phyloP scores from a whole-genome alignment of 1,139 yeast species.

The Hyphopichia buzzinii region DNA sequence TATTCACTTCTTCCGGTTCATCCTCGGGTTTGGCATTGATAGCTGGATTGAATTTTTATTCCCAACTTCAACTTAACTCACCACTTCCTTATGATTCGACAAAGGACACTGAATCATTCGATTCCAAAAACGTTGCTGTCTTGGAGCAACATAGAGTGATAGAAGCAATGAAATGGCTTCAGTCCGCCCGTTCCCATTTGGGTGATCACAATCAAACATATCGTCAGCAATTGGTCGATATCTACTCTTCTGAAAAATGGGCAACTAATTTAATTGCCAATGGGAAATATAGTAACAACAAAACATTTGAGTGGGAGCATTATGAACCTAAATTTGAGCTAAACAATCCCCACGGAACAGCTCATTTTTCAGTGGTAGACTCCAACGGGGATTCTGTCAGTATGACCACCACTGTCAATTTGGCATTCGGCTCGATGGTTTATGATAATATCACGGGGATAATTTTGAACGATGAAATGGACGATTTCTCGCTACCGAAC shows the following conservation, averaged over 20 bases:
- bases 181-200: constrained; percentile 74
- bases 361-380: constrained; percentile 81
- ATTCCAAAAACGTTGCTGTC: constrained; percentile 19
- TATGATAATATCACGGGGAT: constrained; percentile 83
- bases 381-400: constrained; percentile 70
- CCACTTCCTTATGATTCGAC: background rate
- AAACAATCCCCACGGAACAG: constrained; percentile 81
- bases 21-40: constrained; percentile 82
- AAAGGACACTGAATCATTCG: background rate
- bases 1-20: constrained; percentile 72
- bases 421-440: constrained; percentile 77
- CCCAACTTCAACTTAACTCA: constrained; percentile 23
- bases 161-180: constrained; percentile 93
- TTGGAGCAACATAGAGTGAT: constrained; percentile 64
- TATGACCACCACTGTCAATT: constrained; percentile 88
- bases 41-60: constrained; percentile 68
- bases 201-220: constrained; percentile 53
- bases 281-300: constrained; percentile 47
- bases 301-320: constrained; percentile 66
- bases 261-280: constrained; percentile 43
- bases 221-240: constrained; percentile 23
- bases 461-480: constrained; percentile 88
- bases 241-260: constrained; percentile 49
- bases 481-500: constrained; percentile 82
- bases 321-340: constrained; percentile 78